phyloP scores from a whole-genome alignment of 1,284 basidiomycete species.

The Fistulinella staudtii region DNA sequence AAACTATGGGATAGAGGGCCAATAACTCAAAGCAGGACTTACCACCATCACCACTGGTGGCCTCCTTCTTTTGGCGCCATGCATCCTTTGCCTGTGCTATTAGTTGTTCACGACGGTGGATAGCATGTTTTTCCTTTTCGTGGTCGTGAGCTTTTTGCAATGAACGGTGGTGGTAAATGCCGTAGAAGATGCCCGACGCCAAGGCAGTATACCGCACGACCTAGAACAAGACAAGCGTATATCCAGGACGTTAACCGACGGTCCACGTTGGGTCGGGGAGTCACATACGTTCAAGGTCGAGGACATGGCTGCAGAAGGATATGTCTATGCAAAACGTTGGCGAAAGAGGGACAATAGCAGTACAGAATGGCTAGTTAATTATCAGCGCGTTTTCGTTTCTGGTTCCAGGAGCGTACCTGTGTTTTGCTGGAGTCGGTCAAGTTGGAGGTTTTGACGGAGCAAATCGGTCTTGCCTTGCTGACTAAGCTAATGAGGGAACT shows the following conservation, averaged over 20 bases:
- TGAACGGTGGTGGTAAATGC: slow-evolving; percentile 88
- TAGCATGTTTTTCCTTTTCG: slow-evolving; percentile 63
- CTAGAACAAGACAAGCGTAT: slow-evolving; percentile 40
- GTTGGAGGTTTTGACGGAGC: slow-evolving; percentile 23
- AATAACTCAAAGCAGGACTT: slow-evolving; percentile 31
- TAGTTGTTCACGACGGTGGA: slow-evolving; percentile 72
- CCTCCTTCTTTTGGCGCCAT: slow-evolving; percentile 76
- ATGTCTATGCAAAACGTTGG: slow-evolving; percentile 9
- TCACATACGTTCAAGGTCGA: slow-evolving; percentile 57
- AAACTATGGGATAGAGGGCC: neutral
- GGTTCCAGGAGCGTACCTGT: slow-evolving; percentile 11
- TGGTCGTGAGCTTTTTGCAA: slow-evolving; percentile 81
- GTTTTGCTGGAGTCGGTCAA: slow-evolving; percentile 9
- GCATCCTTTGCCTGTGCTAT: slow-evolving; percentile 88
- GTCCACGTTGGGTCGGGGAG: neutral
- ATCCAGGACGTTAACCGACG: slow-evolving; percentile 16
- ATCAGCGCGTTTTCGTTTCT: slow-evolving; percentile 7
- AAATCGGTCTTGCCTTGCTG: slow-evolving; percentile 28
- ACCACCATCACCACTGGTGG: slow-evolving; percentile 48
- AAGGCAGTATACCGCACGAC: slow-evolving; percentile 96
- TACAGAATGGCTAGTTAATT: slow-evolving; percentile 8
- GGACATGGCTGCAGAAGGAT: slow-evolving; percentile 44
- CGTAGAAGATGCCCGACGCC: slow-evolving; percentile 85
- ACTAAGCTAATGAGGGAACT: slow-evolving; percentile 20
- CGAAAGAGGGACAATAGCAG: slow-evolving; percentile 17